Evolutionary conservation across 1,284 basidiomycete genomes (phyloP).

Genomic region (Tetrapyrgos nigripes): DNA sequence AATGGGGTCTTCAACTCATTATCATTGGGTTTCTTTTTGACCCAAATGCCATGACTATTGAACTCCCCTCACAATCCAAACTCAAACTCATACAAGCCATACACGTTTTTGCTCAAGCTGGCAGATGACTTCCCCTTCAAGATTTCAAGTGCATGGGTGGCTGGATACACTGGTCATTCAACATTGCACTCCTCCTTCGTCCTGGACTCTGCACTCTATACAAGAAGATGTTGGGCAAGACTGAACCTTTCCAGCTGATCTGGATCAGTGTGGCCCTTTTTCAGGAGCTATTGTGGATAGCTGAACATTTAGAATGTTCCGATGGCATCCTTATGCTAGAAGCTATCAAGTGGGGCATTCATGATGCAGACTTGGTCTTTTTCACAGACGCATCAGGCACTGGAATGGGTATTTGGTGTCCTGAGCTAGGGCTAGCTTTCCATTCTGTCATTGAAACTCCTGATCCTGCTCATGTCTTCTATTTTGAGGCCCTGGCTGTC

Average conservation of each 20-base stretch:
- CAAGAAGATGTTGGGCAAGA: constrained; percentile 39
- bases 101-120: not conserved
- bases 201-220: constrained; percentile 38
- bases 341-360: constrained; percentile 12
- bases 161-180: constrained; percentile 41
- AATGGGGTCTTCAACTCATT: constrained; percentile 23
- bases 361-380: constrained; percentile 14
- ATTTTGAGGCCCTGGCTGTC: too few species aligned
- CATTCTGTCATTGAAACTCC: too few species aligned
- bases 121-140: too few species aligned
- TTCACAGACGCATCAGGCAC: too few species aligned
- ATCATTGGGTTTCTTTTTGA: constrained; percentile 42
- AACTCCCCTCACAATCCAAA: constrained; percentile 17
- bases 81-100: constrained; percentile 10
- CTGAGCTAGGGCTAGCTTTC: too few species aligned
- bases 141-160: too few species aligned
- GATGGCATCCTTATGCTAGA: constrained; percentile 36
- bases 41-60: constrained; percentile 29
- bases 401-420: too few species aligned
- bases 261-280: constrained; percentile 35
- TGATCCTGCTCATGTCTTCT: too few species aligned
- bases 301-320: constrained; percentile 23
- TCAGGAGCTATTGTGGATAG: constrained; percentile 39
- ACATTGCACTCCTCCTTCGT: constrained; percentile 31
- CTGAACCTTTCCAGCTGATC: constrained; percentile 17